Percentiles rank a stretch among this genome's conserved stretches.
phyloP scores from a whole-genome alignment of 441 rosid genomes.

The Macaranga tanarius region DNA sequence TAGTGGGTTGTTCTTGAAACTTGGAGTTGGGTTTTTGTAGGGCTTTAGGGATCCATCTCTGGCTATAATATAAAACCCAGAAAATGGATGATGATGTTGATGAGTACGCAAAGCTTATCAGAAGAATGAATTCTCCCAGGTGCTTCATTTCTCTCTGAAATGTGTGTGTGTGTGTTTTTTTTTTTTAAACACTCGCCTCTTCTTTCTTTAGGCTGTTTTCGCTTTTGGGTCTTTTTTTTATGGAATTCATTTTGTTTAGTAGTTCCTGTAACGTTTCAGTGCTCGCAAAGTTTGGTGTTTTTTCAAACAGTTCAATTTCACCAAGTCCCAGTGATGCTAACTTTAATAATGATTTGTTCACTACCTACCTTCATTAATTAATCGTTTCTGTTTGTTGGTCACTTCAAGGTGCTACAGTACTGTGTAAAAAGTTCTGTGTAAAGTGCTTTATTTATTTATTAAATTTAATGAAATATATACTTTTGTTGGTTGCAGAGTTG shows the following conservation, averaged over 20 bases:
- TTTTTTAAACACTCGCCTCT: neutral
- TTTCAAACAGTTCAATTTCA: neutral
- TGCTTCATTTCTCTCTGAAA: slow-evolving; percentile 8
- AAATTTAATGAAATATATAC: neutral
- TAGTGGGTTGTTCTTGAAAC: slow-evolving; percentile 1
- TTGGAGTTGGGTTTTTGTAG: neutral
- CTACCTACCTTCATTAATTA: neutral
- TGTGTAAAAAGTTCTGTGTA: neutral
- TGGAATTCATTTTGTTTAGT: neutral
- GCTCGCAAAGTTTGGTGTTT: no score
- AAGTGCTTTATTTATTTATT: neutral
- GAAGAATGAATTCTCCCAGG: slow-evolving; percentile 60
- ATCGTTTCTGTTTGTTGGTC: neutral
- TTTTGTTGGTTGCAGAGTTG: slow-evolving; percentile 37
- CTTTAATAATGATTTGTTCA: neutral
- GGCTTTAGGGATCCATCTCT: neutral
- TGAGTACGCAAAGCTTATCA: slow-evolving; percentile 50
- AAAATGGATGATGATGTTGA: slow-evolving; percentile 46
- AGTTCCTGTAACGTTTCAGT: neutral
- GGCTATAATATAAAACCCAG: neutral
- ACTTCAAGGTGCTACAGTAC: neutral
- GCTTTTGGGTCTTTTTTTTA: neutral
- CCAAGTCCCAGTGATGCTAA: neutral
- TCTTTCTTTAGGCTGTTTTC: neutral
- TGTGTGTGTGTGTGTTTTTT: neutral